These are phyloP conservation scores for Trifolium pratense DNA, from an alignment of 306 rosid species.

Conservation along the genomic window DNA sequence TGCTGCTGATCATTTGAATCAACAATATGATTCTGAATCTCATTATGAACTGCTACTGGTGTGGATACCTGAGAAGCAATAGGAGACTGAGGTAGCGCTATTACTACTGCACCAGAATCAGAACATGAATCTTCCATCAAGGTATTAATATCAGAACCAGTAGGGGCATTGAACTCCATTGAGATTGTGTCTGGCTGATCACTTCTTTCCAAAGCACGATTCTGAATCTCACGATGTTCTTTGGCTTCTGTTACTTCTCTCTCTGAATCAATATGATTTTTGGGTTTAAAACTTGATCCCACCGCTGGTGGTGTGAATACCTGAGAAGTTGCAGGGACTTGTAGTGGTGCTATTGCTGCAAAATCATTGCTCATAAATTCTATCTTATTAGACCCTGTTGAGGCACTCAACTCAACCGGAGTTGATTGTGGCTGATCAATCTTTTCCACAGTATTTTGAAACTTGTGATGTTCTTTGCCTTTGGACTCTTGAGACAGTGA, in stretches of 20 bases:
- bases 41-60: not conserved
- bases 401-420: constrained; percentile 1
- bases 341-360: not conserved
- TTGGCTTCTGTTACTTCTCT: not conserved
- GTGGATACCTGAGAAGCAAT: not conserved
- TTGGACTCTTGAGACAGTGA: constrained; percentile 3
- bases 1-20: not conserved
- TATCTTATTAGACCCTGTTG: not conserved
- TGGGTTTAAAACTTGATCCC: constrained; percentile 11
- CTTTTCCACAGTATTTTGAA: not conserved
- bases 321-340: not conserved
- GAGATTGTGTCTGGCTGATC: constrained; percentile 21
- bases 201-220: not conserved
- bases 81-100: not conserved
- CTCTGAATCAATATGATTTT: not conserved
- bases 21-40: not conserved
- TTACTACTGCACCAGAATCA: not conserved
- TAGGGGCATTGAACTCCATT: not conserved
- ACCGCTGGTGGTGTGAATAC: not conserved
- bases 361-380: constrained; percentile 6
- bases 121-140: not conserved
- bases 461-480: constrained; percentile 3
- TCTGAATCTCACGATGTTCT: constrained; percentile 2
- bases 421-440: constrained; percentile 8
- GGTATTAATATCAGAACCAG: constrained; percentile 5